Evolutionary conservation across 768 basidiomycete genomes (phyloP), one percentile per base, ranked within the genome.

Genomic region (Lactifluus volemus): DNA sequence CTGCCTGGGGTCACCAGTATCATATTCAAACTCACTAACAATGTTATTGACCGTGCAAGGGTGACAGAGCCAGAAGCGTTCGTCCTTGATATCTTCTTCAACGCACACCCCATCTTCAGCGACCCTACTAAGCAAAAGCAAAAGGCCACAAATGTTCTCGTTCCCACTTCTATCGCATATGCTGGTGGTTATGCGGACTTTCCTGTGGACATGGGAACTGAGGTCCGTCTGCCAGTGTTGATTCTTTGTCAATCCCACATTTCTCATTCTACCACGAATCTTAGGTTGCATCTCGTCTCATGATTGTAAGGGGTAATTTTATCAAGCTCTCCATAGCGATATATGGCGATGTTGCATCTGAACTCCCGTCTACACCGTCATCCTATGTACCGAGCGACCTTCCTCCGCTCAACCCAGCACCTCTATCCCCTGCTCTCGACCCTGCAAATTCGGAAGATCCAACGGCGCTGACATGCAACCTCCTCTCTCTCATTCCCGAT

Each of bases 221-320:
- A 90, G 72, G 90, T 84, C 66, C 58, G 81, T 74, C 9, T 19
- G 12, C 14, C 2, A 21, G 7, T n/a, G 11, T 15, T 4, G 21
- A 9, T n/a, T 14, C 12, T 44, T 52, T 50, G 9, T 30, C 19
- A 6, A 17, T 4, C 32, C n/a, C 9, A 19, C 15, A 58, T 58
- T 49, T 58, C 36, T 41, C 49, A 49, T 55, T 60, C 51, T 48
- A 25, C 19, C 21, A 54, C 47, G 34, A 29, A 38, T 34, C 57
- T 17, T 69, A 89, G 86, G 84, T 81, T 69, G 81, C 84, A 4
- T 89, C 89, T 21, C 84, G 89, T 48, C 76, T 92, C 34, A 84
- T 92, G 80, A 87, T 92, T 59, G 78, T 92, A 63, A 85, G 84
- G 67, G 90, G 89, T n/a, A 75, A 80, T 39, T 91, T 89, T 70